These are phyloP conservation scores for Rhizopogon hawkerae DNA, from an alignment of 1,284 basidiomycete species.

Conservation along the genomic window DNA sequence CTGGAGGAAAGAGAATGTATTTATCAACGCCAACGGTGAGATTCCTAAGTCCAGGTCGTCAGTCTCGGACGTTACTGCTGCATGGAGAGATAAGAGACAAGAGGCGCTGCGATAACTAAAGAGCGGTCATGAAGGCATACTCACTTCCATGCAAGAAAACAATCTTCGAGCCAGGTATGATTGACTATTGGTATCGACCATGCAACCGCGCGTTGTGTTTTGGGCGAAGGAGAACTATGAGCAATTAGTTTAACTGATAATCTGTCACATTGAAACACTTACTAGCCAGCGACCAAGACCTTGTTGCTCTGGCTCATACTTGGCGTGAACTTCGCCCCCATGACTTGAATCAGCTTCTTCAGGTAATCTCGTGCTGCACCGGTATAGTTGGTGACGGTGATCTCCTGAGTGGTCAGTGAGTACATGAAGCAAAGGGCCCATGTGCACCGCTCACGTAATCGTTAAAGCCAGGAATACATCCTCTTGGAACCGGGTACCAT, in stretches of 20 bases:
- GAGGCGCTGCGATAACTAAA: not conserved
- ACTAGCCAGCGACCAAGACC: constrained; percentile 78
- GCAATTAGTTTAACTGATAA: not conserved
- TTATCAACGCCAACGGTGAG: constrained; percentile 52
- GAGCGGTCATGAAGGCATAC: not conserved
- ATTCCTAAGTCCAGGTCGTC: constrained; percentile 21
- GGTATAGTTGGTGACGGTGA: constrained; percentile 84
- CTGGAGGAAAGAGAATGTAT: constrained; percentile 59
- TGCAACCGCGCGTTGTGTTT: constrained; percentile 55
- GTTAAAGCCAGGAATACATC: constrained; percentile 35
- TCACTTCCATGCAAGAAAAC: constrained; percentile 64
- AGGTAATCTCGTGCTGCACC: constrained; percentile 79
- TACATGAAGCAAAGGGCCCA: not conserved
- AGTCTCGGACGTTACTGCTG: not conserved
- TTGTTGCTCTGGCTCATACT: constrained; percentile 72
- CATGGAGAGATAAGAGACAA: not conserved
- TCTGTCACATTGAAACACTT: constrained; percentile 7
- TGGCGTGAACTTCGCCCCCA: constrained; percentile 76
- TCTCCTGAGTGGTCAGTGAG: constrained; percentile 36
- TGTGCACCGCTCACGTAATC: constrained; percentile 31
- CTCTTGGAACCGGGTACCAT: constrained; percentile 45
- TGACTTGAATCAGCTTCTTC: constrained; percentile 67
- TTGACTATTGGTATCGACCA: constrained; percentile 86
- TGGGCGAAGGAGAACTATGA: constrained; percentile 18
- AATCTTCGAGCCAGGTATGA: constrained; percentile 85